A percentile compares a stretch with the other conserved stretches of the same genome.
phyloP scores from a whole-genome alignment of 2,329 filamentous ascomycete species.

The Boeremia lycopersici region DNA sequence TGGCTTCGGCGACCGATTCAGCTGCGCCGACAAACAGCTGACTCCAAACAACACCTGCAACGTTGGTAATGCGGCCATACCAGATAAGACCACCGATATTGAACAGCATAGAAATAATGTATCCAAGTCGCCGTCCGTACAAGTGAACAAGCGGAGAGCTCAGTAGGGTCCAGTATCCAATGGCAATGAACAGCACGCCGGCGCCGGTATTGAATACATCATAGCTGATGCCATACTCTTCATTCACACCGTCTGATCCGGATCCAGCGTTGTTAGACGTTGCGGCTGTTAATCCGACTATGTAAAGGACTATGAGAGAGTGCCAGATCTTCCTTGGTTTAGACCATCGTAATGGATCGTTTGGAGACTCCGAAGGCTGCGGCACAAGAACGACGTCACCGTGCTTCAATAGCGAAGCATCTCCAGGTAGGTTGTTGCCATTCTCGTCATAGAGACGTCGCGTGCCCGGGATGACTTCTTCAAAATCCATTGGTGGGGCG shows the following conservation, averaged over 20 bases:
- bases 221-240: slow-evolving; percentile 26
- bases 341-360: slow-evolving; percentile 60
- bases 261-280: slow-evolving; percentile 29
- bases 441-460: slow-evolving; percentile 25
- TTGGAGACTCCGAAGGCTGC: slow-evolving; percentile 55
- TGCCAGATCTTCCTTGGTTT: slow-evolving; percentile 50
- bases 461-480: slow-evolving; percentile 27
- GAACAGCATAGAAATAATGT: slow-evolving; percentile 24
- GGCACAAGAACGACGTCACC: slow-evolving; percentile 56
- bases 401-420: slow-evolving; percentile 26
- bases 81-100: slow-evolving; percentile 28
- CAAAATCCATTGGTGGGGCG: slow-evolving; percentile 14
- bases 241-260: slow-evolving; percentile 25
- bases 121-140: slow-evolving; percentile 26
- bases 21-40: slow-evolving; percentile 29
- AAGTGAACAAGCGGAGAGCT: slow-evolving; percentile 25
- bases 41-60: slow-evolving; percentile 24
- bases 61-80: slow-evolving; percentile 25
- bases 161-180: slow-evolving; percentile 27
- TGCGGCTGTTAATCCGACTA: slow-evolving; percentile 25
- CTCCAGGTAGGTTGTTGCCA: slow-evolving; percentile 40
- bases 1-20: slow-evolving; percentile 25
- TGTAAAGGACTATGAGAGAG: slow-evolving; percentile 25
- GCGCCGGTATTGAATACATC: slow-evolving; percentile 29
- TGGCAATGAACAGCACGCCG: slow-evolving; percentile 26